Evolutionary conservation across 164 flowering plant genomes (phyloP), one percentile per base, ranked within the genome.

Genomic region (Stephania japonica): DNA sequence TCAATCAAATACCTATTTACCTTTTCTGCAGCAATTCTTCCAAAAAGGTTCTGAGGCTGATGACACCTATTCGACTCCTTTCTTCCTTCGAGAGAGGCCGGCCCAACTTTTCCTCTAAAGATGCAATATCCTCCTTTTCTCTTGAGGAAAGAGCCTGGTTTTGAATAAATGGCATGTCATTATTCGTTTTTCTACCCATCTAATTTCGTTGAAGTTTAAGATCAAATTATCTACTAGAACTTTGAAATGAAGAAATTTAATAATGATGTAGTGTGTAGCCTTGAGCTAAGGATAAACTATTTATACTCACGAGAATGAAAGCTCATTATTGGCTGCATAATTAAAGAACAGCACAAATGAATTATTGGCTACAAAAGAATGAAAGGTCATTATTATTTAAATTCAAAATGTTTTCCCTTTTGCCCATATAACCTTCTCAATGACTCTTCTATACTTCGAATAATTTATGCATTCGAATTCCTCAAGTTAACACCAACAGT

Each of bases 1-100:
- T 24, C 19, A 65, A 32, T 42, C 21, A 63, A 56, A 21, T 25
- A 70, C 1, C 18, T 70, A 7, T 23, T 19, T 72, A 91, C 99
- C 97, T 91, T 83, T 86, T 91, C 81, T 76, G 87, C 13, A 94
- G 86, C 80, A 94, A 66, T 77, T 92, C 97, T 84, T 94, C 99
- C 81, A 94, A 77, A 78, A 92, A 92, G 25, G 78, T 70, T 76
- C 94, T 86, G 50, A 94, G 94, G 76, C 84, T 94, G 88, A 95
- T 92, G 49, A 94, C 87, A 70, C 99, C 99, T 71, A 91, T 91
- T 78, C 95, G 83, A 81, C 88, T 89, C 78, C 89, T 90, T 84
- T 94, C 98, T 81, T 90, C 89, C 47, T 85, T 81, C 61, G 97
- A 87, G 68, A 94, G 81, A 70, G 87, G 18, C 74, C 99, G 80